These are phyloP conservation scores for Acer yangbiense DNA, from an alignment of 345 rosid species.

Conservation along the genomic window DNA sequence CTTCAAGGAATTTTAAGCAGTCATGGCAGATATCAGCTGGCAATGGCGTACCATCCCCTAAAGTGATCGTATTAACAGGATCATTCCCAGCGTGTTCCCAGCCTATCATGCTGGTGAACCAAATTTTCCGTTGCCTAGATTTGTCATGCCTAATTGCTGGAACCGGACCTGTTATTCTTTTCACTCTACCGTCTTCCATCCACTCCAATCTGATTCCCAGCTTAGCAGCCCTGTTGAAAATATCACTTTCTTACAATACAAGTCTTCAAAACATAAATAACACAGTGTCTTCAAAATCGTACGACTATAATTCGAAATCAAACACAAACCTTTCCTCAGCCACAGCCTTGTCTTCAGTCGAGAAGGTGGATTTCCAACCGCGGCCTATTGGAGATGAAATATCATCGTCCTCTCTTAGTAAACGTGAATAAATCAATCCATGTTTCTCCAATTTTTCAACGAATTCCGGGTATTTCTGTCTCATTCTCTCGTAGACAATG, in stretches of 20 bases:
- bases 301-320: background rate
- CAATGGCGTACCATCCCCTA: constrained; percentile 70
- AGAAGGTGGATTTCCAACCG: constrained; percentile 92
- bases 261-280: background rate
- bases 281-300: too few species aligned
- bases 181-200: constrained; percentile 71
- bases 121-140: constrained; percentile 67
- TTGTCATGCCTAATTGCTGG: constrained; percentile 68
- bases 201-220: constrained; percentile 85
- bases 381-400: constrained; percentile 86
- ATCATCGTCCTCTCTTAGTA: constrained; percentile 75
- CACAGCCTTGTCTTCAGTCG: constrained; percentile 63
- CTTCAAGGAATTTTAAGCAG: constrained; percentile 69
- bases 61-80: constrained; percentile 66
- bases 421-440: constrained; percentile 65
- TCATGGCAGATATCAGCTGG: constrained; percentile 57
- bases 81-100: constrained; percentile 78
- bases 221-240: constrained; percentile 61
- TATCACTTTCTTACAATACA: background rate
- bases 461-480: constrained; percentile 62
- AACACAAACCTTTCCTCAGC: constrained; percentile 69
- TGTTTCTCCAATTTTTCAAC: constrained; percentile 65
- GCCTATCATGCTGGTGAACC: constrained; percentile 93
- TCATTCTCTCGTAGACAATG: constrained; percentile 74
- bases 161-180: constrained; percentile 80